Evolutionary conservation across 495 filamentous ascomycete species (phyloP).

Genomic region (Xylaria grammica): DNA sequence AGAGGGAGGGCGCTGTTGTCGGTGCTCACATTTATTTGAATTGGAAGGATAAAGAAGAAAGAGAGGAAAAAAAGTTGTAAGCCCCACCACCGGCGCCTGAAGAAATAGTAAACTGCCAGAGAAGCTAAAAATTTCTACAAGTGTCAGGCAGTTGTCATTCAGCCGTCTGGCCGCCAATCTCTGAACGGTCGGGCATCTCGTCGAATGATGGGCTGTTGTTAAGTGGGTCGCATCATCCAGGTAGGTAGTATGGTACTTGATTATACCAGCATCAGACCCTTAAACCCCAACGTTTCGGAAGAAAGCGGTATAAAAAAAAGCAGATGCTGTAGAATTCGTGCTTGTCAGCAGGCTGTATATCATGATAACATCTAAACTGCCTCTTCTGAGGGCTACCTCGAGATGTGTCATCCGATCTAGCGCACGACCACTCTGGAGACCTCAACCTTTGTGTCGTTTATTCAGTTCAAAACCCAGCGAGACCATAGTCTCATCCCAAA

Average conservation of each 20-base stretch:
- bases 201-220: conserved; percentile 5
- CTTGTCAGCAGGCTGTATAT: not conserved
- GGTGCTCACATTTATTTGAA: conserved; percentile 84
- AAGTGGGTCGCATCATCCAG: not conserved
- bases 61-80: conserved; percentile 46
- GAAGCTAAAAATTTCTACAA: not conserved
- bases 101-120: conserved; percentile 27
- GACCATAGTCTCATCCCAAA: not conserved
- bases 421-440: not conserved
- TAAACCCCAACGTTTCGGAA: no score
- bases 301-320: not conserved
- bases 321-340: not conserved
- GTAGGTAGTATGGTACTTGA: no score
- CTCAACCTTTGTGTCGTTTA: not conserved
- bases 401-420: not conserved
- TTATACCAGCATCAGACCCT: not conserved
- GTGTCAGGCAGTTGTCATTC: not conserved
- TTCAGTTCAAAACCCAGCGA: not conserved
- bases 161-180: not conserved
- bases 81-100: not conserved
- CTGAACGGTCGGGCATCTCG: no score
- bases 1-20: conserved; percentile 17
- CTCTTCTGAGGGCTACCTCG: conserved; percentile 11
- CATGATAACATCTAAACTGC: not conserved
- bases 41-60: conserved; percentile 92